Conservation (phyloP, 2,329 filamentous ascomycete species). For the Albophoma yamanashiensis region DNA sequence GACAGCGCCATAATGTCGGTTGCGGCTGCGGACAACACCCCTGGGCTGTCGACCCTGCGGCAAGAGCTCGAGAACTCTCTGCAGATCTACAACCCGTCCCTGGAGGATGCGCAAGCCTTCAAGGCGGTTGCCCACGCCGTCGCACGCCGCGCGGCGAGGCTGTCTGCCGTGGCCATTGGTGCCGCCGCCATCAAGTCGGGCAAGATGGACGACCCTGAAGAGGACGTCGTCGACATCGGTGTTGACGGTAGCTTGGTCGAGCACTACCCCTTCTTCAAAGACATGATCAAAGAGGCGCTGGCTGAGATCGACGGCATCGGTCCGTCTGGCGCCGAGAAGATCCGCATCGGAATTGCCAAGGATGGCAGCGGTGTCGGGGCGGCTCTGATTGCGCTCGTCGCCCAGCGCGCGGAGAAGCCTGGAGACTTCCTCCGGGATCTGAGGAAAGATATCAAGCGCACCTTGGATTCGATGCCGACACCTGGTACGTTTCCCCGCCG, state of each 20-base stretch:
- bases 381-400: slow-evolving; percentile 86
- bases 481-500: slow-evolving; percentile 14
- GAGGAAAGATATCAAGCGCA: slow-evolving; percentile 25
- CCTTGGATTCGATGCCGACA: slow-evolving; percentile 19
- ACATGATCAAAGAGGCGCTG: slow-evolving; percentile 77
- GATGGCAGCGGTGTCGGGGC: slow-evolving; percentile 81
- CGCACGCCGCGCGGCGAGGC: slow-evolving; percentile 75
- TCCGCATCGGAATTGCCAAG: slow-evolving; percentile 92
- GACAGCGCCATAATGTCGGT: slow-evolving; percentile 86
- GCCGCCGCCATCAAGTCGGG: slow-evolving; percentile 75
- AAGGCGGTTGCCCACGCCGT: slow-evolving; percentile 75
- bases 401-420: slow-evolving; percentile 53
- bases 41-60: slow-evolving; percentile 61
- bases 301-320: slow-evolving; percentile 70
- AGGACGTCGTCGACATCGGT: slow-evolving; percentile 75
- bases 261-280: slow-evolving; percentile 88
- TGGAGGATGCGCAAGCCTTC: slow-evolving; percentile 81
- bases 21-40: slow-evolving; percentile 68
- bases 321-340: slow-evolving; percentile 65
- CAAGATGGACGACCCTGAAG: slow-evolving; percentile 50
- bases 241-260: slow-evolving; percentile 93
- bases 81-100: slow-evolving; percentile 62
- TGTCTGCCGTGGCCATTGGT: slow-evolving; percentile 79
- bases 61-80: slow-evolving; percentile 69
- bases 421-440: slow-evolving; percentile 31